Base-by-base conservation (phyloP, 164 flowering plant genomes). In the Vitis amurensis region DNA sequence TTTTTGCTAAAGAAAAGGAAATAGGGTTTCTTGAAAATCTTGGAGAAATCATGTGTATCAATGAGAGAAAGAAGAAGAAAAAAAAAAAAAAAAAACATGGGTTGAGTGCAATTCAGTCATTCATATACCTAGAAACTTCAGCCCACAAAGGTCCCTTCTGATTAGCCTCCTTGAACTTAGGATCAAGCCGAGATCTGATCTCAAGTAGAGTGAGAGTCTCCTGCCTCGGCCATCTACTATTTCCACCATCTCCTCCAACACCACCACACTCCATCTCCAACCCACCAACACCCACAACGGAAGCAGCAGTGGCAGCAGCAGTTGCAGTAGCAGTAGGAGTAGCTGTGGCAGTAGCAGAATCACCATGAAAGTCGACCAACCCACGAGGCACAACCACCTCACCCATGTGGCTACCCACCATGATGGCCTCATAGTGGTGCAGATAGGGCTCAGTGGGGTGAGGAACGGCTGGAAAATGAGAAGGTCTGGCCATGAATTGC, bases 71-170 rank as follows among this genome's bases (percentile, higher is more conserved):
- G 44, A 37, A 37, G 27, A 23, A 23, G 27, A 37, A 37, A 3
- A 37, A 37, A 0, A 37, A 37, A 37, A 6, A 2, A 37, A 37
- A 37, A 37, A 37, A 37, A 37, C 44, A 37, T 37, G 44, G 44
- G 44, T 37, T 3, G 44, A 37, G 44, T 37, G 44, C 44, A 37
- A 37, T 37, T 37, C 44, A 37, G 44, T 37, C 44, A 37, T 37
- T 3, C 44, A 23, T 14, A 30, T 79, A 92, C 97, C 97, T 89
- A 62, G 97, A 87, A 60, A 92, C 88, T 75, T 92, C 96, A 80
- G 91, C 93, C 97, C 97, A 92, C 52, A 92, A 69, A 50, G 97
- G 94, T 11, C 92, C 96, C 66, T 92, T 92, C 50, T 92, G 97
- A 69, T 88, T 92, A 59, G 91, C 90, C 57, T 92, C 97, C 56